Conservation (phyloP, 179 eudicot genomes). For the Corrigiola litoralis region DNA sequence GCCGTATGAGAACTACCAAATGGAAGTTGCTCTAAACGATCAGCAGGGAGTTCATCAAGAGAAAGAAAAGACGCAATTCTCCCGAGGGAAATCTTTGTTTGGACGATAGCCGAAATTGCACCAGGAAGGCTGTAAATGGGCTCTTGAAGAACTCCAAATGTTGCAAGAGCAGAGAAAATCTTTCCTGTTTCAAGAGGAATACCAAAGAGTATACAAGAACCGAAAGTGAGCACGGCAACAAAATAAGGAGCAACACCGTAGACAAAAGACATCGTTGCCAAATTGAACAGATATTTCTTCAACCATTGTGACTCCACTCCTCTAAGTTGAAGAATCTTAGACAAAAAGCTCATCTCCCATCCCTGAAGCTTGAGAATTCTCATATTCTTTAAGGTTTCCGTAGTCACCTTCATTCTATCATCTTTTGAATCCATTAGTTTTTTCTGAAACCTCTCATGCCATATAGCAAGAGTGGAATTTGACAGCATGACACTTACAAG, state of each 20-base stretch:
- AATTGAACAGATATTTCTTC: slow-evolving; percentile 39
- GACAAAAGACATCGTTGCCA: slow-evolving; percentile 33
- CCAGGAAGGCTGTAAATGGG: slow-evolving; percentile 67
- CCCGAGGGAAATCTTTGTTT: slow-evolving; percentile 70
- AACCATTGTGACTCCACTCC: slow-evolving; percentile 53
- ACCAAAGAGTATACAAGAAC: background rate
- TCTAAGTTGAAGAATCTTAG: slow-evolving; percentile 48
- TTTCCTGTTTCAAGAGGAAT: slow-evolving; percentile 68
- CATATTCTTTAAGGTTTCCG: slow-evolving; percentile 71
- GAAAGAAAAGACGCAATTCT: slow-evolving; percentile 53
- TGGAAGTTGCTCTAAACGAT: slow-evolving; percentile 38
- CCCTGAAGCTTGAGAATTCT: slow-evolving; percentile 68
- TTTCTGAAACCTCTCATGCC: slow-evolving; percentile 18
- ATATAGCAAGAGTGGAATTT: slow-evolving; percentile 38
- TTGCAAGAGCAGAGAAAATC: slow-evolving; percentile 69
- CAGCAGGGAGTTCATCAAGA: slow-evolving; percentile 47
- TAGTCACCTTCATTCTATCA: slow-evolving; percentile 59
- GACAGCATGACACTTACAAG: slow-evolving; percentile 13
- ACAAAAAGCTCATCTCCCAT: slow-evolving; percentile 76
- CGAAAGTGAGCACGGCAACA: slow-evolving; percentile 20
- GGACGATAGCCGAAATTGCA: slow-evolving; percentile 55
- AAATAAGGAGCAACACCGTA: slow-evolving; percentile 59
- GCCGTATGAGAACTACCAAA: slow-evolving; percentile 33
- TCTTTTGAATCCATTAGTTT: slow-evolving; percentile 36
- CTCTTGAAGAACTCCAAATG: slow-evolving; percentile 58